phyloP scores from a whole-genome alignment of 2,329 filamentous ascomycete species.

The Plectosphaerella plurivora region DNA sequence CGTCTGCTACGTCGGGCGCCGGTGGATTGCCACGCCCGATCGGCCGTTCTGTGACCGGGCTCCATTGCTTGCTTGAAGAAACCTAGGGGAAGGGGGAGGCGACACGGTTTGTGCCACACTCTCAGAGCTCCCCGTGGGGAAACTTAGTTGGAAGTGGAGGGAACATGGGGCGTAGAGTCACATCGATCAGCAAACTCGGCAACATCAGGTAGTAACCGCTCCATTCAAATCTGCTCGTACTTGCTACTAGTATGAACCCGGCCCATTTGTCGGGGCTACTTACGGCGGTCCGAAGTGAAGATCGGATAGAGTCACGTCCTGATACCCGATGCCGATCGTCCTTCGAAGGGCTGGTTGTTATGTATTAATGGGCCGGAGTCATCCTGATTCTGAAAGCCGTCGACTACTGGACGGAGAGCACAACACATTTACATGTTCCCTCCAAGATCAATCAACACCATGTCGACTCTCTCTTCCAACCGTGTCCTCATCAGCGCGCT shows the following conservation, averaged over 20 bases:
- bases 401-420: conserved; percentile 1
- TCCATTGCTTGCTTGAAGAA: conserved; percentile 1
- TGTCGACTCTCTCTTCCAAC: conserved; percentile 3
- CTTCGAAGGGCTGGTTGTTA: conserved; percentile 1
- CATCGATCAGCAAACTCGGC: background rate
- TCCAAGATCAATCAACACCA: conserved; percentile 1
- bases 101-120: background rate
- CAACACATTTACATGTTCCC: conserved; percentile 1
- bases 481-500: conserved; percentile 4
- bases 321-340: conserved; percentile 1
- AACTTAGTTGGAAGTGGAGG: background rate
- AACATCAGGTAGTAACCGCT: background rate
- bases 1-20: conserved; percentile 1
- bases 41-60: conserved; percentile 1
- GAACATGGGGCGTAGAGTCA: background rate
- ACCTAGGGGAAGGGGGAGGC: background rate
- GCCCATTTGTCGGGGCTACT: conserved; percentile 2
- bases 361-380: conserved; percentile 1
- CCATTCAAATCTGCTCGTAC: background rate
- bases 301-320: conserved; percentile 1
- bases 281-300: conserved; percentile 1
- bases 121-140: background rate
- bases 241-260: background rate
- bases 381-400: conserved; percentile 1
- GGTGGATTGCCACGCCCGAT: conserved; percentile 1